Conservation (phyloP, 495 filamentous ascomycete genomes). For the Gamarada debralockiae region DNA sequence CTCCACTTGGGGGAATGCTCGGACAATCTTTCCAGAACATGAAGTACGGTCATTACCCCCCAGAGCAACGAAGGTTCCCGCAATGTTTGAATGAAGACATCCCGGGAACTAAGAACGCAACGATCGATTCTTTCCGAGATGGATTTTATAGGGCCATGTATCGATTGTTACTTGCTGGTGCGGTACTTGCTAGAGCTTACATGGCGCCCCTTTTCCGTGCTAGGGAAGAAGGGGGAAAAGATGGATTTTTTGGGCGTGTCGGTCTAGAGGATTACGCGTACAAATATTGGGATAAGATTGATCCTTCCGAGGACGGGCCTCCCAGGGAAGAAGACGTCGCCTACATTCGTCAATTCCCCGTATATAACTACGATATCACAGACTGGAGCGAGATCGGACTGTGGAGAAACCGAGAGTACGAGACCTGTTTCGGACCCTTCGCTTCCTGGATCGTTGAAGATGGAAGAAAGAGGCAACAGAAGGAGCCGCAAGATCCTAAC, state of each 20-base stretch:
- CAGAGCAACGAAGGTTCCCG: slow-evolving; percentile 2
- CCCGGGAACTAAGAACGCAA: slow-evolving; percentile 3
- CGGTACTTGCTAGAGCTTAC: slow-evolving; percentile 5
- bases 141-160: slow-evolving; percentile 5
- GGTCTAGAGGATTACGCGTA: not conserved
- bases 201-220: slow-evolving; percentile 4
- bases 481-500: not conserved
- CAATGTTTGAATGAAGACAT: slow-evolving; percentile 4
- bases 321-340: slow-evolving; percentile 2
- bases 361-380: slow-evolving; percentile 1
- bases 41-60: not conserved
- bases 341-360: slow-evolving; percentile 3
- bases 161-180: slow-evolving; percentile 7
- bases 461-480: slow-evolving; percentile 1
- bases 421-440: slow-evolving; percentile 4
- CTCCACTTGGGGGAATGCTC: not conserved
- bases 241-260: not conserved
- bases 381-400: slow-evolving; percentile 7
- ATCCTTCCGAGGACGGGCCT: not conserved
- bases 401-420: slow-evolving; percentile 4
- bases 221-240: not conserved
- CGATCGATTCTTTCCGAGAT: slow-evolving; percentile 7
- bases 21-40: not conserved
- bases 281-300: not conserved
- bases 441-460: slow-evolving; percentile 3